A percentile compares a stretch with the other conserved stretches of the same genome.
Conservation (phyloP, 2,329 filamentous ascomycete species). For the Plenodomus tracheiphilus region DNA sequence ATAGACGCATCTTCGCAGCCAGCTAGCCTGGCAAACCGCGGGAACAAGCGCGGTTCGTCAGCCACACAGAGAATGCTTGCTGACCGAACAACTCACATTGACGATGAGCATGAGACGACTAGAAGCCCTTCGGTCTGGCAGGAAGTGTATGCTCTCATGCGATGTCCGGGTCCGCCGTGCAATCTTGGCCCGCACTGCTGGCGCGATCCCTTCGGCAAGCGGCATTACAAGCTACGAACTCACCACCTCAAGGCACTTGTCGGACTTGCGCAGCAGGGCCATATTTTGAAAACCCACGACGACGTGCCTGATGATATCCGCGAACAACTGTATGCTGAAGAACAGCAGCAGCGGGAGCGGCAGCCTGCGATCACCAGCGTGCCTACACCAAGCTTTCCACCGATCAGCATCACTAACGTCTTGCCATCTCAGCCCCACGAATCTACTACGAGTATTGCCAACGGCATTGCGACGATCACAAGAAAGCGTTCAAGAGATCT, state of each 20-base stretch:
- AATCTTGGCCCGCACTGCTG: constrained; percentile 37
- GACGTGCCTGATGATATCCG: constrained; percentile 37
- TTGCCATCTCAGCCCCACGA: constrained; percentile 11
- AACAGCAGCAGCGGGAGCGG: constrained; percentile 29
- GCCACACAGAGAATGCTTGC: constrained; percentile 29
- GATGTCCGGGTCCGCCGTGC: constrained; percentile 33
- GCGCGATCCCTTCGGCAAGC: constrained; percentile 35
- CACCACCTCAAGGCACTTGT: constrained; percentile 37
- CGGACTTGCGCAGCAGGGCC: constrained; percentile 28
- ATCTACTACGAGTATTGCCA: no score
- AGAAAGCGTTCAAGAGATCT: not conserved
- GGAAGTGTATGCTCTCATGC: constrained; percentile 39
- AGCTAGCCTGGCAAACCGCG: constrained; percentile 1
- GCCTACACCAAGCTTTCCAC: constrained; percentile 20
- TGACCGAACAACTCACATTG: constrained; percentile 17
- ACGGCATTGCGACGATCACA: no score
- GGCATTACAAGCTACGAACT: constrained; percentile 39
- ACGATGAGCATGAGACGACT: constrained; percentile 4
- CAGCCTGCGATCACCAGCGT: constrained; percentile 17
- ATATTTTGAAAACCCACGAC: constrained; percentile 25
- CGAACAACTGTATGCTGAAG: constrained; percentile 38
- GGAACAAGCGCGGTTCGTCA: constrained; percentile 9
- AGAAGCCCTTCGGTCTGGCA: constrained; percentile 31
- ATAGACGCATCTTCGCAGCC: constrained; percentile 15
- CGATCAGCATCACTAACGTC: constrained; percentile 39